phyloP scores from a whole-genome alignment of 1,139 yeast species.

The Candida labiduridarum region DNA sequence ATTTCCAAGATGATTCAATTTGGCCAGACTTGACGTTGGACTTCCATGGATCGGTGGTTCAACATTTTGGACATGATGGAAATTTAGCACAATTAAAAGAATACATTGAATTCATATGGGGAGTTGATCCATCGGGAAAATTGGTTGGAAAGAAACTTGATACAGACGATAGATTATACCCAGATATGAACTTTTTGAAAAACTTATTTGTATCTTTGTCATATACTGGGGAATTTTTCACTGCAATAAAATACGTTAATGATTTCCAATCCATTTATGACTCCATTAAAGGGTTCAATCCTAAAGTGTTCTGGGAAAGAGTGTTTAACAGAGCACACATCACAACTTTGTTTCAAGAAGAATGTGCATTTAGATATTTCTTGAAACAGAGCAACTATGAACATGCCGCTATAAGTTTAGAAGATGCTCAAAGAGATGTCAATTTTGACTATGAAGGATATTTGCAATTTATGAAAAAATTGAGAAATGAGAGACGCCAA shows the following conservation, averaged over 20 bases:
- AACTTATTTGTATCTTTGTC: slow-evolving; percentile 36
- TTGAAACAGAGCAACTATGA: slow-evolving; percentile 15
- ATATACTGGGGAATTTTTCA: slow-evolving; percentile 32
- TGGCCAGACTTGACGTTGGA: slow-evolving; percentile 20
- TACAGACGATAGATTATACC: slow-evolving; percentile 26
- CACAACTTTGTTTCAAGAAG: slow-evolving; percentile 29
- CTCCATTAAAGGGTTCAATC: slow-evolving; percentile 20
- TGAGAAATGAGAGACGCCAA: slow-evolving; percentile 28
- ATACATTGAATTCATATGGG: slow-evolving; percentile 35
- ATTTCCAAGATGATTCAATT: slow-evolving; percentile 4
- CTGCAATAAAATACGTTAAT: slow-evolving; percentile 38
- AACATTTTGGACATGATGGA: slow-evolving; percentile 36
- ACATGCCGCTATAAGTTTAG: slow-evolving; percentile 18
- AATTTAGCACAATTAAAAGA: slow-evolving; percentile 27
- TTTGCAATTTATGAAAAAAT: slow-evolving; percentile 28
- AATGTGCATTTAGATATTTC: slow-evolving; percentile 29
- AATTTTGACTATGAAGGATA: slow-evolving; percentile 46
- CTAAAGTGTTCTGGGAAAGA: slow-evolving; percentile 39
- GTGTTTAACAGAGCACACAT: slow-evolving; percentile 41
- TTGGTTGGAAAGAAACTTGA: slow-evolving; percentile 11
- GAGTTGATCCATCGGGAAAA: slow-evolving; percentile 29
- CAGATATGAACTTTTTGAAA: slow-evolving; percentile 27
- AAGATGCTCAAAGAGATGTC: slow-evolving; percentile 34
- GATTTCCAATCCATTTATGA: slow-evolving; percentile 36
- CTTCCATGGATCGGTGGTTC: slow-evolving; percentile 30